These are phyloP conservation scores for Zea luxurians DNA, from an alignment of 176 grass and related monocot genomes.

Conservation along the genomic window DNA sequence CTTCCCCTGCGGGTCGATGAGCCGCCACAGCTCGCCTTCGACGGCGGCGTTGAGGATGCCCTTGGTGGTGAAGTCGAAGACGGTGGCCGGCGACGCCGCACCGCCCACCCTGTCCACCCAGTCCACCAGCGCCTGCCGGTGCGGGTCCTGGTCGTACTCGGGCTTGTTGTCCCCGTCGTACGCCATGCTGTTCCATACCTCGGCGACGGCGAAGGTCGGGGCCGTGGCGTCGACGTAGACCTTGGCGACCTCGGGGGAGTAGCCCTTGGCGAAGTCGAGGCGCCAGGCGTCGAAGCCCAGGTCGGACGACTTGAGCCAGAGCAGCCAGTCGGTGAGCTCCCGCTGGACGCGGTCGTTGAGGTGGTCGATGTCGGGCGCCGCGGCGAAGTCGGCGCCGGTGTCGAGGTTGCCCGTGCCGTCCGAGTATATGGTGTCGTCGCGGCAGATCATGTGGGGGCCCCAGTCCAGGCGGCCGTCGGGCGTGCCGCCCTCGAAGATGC, in stretches of 20 bases:
- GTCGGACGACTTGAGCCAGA: constrained; percentile 64
- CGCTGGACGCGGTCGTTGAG: constrained; percentile 64
- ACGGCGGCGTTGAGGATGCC: background rate
- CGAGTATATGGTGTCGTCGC: constrained; percentile 63
- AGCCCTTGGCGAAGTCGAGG: constrained; percentile 59
- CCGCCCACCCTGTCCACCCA: constrained; percentile 23
- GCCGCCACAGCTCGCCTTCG: constrained; percentile 37
- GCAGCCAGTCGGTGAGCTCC: constrained; percentile 79
- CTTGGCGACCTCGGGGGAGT: constrained; percentile 47
- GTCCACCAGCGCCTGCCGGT: constrained; percentile 31
- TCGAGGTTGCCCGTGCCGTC: constrained; percentile 64
- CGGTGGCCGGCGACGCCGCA: background rate
- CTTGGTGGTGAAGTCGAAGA: constrained; percentile 25
- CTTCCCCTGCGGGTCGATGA: constrained; percentile 47
- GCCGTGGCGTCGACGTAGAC: constrained; percentile 45
- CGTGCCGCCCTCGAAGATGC: constrained; percentile 74
- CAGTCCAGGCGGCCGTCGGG: constrained; percentile 65
- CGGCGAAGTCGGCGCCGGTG: constrained; percentile 46
- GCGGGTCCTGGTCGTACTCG: constrained; percentile 11
- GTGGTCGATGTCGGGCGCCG: constrained; percentile 82
- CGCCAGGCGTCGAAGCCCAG: constrained; percentile 72
- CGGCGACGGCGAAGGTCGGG: constrained; percentile 42
- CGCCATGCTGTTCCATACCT: constrained; percentile 34
- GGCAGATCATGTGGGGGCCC: constrained; percentile 74
- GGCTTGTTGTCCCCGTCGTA: constrained; percentile 21